Conservation (phyloP, 2,329 filamentous ascomycete species). For the Fusarium pilosicola region DNA sequence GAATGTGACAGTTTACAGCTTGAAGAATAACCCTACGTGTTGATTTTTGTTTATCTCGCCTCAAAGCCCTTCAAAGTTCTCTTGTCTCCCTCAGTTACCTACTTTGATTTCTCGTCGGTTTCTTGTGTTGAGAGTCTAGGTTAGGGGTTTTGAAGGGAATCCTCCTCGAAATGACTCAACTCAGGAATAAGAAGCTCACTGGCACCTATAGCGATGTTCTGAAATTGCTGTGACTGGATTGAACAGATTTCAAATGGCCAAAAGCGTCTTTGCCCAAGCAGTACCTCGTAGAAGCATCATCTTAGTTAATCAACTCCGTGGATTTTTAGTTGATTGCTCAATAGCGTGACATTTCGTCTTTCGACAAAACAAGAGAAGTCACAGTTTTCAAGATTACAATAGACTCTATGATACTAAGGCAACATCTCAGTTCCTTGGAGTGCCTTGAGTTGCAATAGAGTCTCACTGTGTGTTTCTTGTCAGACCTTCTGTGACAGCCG, state of each 20-base stretch:
- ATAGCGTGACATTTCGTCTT: rapidly evolving
- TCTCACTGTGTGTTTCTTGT: background rate
- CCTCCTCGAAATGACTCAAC: too few relatives aligned
- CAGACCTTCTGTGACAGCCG: too few relatives aligned
- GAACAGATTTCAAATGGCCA: rapidly evolving
- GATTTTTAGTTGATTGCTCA: rapidly evolving
- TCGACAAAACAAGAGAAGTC: background rate
- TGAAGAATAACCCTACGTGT: rapidly evolving
- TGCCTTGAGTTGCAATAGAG: rapidly evolving
- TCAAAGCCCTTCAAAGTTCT: too few relatives aligned
- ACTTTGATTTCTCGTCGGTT: background rate
- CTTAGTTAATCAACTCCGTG: rapidly evolving
- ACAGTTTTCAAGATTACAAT: rapidly evolving
- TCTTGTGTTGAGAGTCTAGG: background rate
- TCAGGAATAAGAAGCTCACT: background rate
- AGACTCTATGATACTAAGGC: rapidly evolving
- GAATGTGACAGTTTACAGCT: background rate
- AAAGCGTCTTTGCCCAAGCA: too few relatives aligned
- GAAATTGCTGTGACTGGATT: rapidly evolving
- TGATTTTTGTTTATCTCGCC: rapidly evolving
- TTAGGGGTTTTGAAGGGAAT: background rate
- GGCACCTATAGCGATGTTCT: rapidly evolving
- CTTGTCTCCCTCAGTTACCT: background rate
- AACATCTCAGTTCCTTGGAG: rapidly evolving
- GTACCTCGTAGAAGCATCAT: rapidly evolving